Evolutionary conservation across 805 yeast species (phyloP).

Genomic region (Kazachstania bromeliacearum): DNA sequence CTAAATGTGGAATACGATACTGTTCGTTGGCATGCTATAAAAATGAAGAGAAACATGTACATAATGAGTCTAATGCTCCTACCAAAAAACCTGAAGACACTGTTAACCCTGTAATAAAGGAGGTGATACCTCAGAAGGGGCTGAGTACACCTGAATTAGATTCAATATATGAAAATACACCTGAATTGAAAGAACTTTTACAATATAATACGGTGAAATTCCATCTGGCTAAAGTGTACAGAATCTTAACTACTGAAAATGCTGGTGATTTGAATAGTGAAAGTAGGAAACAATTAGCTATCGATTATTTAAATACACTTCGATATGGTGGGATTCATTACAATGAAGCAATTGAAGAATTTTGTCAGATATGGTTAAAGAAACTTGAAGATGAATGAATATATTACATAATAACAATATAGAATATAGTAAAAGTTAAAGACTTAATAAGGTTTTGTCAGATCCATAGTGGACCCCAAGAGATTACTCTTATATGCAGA

Average conservation of each 20-base stretch:
- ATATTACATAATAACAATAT: neutral
- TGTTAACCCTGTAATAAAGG: slow-evolving; percentile 8
- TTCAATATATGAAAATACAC: slow-evolving; percentile 31
- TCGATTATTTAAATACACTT: slow-evolving; percentile 47
- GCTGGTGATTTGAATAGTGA: slow-evolving; percentile 20
- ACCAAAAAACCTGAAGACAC: slow-evolving; percentile 10
- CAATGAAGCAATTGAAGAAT: slow-evolving; percentile 57
- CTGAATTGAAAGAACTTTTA: slow-evolving; percentile 37
- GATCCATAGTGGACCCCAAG: slow-evolving; percentile 6
- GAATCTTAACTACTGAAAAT: slow-evolving; percentile 31
- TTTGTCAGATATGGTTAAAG: slow-evolving; percentile 31
- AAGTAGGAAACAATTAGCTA: slow-evolving; percentile 42
- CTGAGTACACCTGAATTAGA: slow-evolving; percentile 16
- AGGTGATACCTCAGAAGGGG: slow-evolving; percentile 2
- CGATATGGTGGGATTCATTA: slow-evolving; percentile 51
- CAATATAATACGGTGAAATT: slow-evolving; percentile 40
- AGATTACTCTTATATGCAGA: slow-evolving; percentile 11
- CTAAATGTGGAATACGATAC: slow-evolving; percentile 36
- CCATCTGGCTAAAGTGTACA: slow-evolving; percentile 42
- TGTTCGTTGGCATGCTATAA: slow-evolving; percentile 56
- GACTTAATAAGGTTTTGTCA: slow-evolving; percentile 4
- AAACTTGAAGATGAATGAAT: slow-evolving; percentile 3
- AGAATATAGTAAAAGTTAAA: neutral
- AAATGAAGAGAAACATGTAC: slow-evolving; percentile 27
- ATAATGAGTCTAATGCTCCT: slow-evolving; percentile 30